These are phyloP conservation scores for Trametopsis cervina DNA, from an alignment of 768 basidiomycete species.

Conservation along the genomic window DNA sequence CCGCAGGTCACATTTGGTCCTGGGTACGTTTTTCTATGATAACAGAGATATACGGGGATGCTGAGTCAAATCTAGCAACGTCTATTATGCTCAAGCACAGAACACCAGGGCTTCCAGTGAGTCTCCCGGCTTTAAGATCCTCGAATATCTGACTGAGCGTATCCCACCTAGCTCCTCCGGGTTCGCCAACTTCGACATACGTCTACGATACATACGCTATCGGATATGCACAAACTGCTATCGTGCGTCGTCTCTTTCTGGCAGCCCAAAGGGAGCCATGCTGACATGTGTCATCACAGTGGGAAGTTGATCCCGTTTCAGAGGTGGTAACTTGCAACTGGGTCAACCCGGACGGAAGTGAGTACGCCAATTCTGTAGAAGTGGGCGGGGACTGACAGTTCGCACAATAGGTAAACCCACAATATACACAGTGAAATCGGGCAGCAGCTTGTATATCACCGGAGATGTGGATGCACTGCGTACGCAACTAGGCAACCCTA, in stretches of 20 bases:
- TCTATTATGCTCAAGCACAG: conserved; percentile 11
- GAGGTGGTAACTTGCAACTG: conserved; percentile 13
- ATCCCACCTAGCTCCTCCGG: conserved; percentile 9
- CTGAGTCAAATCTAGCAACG: background rate
- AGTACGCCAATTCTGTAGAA: background rate
- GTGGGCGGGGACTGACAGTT: background rate
- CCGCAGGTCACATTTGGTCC: conserved; percentile 14
- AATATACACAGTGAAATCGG: conserved; percentile 7
- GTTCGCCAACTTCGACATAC: conserved; percentile 8
- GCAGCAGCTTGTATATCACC: conserved; percentile 12
- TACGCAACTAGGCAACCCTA: conserved; percentile 8
- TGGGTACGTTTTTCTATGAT: conserved; percentile 3
- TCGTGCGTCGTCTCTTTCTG: background rate
- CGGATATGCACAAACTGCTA: conserved; percentile 17
- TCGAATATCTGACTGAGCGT: background rate
- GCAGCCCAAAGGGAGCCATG: background rate
- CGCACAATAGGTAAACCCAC: background rate
- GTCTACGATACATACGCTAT: conserved; percentile 16
- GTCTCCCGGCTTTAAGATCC: background rate
- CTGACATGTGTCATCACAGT: conserved; percentile 7
- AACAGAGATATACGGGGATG: background rate
- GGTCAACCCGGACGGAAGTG: conserved; percentile 19
- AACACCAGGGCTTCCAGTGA: conserved; percentile 13
- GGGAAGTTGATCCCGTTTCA: conserved; percentile 9
- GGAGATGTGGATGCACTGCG: conserved; percentile 10